Base-by-base conservation (phyloP, 768 basidiomycete genomes). In the Serpula lacrymans region DNA sequence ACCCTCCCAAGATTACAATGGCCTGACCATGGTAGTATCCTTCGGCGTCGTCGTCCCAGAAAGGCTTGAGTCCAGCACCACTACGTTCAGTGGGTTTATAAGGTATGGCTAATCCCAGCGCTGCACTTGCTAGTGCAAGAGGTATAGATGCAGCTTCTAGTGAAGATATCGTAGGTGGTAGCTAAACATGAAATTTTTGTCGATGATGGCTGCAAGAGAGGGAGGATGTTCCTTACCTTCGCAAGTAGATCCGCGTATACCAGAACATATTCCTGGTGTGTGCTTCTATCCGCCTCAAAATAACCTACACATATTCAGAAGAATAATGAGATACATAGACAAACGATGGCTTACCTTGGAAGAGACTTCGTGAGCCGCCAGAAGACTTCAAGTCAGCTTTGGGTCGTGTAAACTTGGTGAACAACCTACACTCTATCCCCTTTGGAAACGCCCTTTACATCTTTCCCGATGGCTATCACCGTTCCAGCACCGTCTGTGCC, bases 391-490 rank as follows among this genome's bases (percentile, higher is more conserved):
- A n/a, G n/a, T n/a, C n/a, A n/a, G n/a, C n/a, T n/a, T n/a, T n/a
- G n/a, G n/a, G n/a, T n/a, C n/a, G n/a, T n/a, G n/a, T n/a, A n/a
- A n/a, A n/a, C n/a, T n/a, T n/a, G n/a, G n/a, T n/a, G n/a, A n/a
- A n/a, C n/a, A n/a, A 40, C 57, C 22, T 52, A 67, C 68, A 74
- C 68, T 40, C 54, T 59, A 47, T 74, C 68, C 27, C 73, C 72
- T n/a, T 59, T 57, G 23, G 46, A 48, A 33, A 66, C 63, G 7
- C 48, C 41, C n/a, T 37, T 45, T 1, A 72, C 70, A 6, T 53
- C 65, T 11, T 58, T 50, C 5, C 71, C 74, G 14, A 70, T 50
- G 3, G 54, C 58, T 18, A 60, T 60, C 16, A 75, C 66, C 5
- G 52, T 51, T 2, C 73, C 72, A 0, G 69, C 63, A 17, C 57